These are phyloP conservation scores for Trifolium subterraneum DNA, from an alignment of 306 rosid genomes.

Conservation along the genomic window DNA sequence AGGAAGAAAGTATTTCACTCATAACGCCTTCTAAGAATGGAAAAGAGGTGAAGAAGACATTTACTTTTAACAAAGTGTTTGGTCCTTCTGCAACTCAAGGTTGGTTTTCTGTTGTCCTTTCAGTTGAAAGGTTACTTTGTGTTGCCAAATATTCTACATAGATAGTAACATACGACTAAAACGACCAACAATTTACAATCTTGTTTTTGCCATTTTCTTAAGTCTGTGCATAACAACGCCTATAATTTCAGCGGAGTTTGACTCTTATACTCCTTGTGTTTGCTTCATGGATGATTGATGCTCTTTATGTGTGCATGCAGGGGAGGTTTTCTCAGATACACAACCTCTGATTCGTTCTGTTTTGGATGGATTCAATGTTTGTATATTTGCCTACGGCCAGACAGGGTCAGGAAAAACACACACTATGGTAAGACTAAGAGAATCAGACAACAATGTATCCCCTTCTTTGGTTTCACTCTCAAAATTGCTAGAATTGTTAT, in stretches of 20 bases:
- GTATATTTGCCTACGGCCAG: constrained; percentile 98
- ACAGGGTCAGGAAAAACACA: constrained; percentile 96
- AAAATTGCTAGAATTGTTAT: constrained; percentile 21
- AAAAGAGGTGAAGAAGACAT: constrained; percentile 79
- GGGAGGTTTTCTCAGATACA: constrained; percentile 86
- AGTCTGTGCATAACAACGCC: neutral
- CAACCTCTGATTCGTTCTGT: constrained; percentile 89
- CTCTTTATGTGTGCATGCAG: constrained; percentile 48
- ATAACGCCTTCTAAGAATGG: constrained; percentile 69
- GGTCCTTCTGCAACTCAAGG: constrained; percentile 91
- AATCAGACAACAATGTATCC: constrained; percentile 8
- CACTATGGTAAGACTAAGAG: constrained; percentile 85
- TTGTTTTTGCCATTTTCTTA: neutral
- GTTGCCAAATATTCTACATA: neutral
- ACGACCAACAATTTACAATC: neutral
- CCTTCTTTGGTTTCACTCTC: neutral
- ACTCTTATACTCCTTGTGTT: neutral
- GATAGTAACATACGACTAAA: neutral
- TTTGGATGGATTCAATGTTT: constrained; percentile 93
- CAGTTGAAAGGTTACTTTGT: neutral
- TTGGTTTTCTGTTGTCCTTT: constrained; percentile 41
- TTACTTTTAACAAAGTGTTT: constrained; percentile 81
- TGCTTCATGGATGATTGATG: constrained; percentile 23
- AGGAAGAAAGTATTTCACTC: constrained; percentile 72
- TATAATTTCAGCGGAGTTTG: neutral